Conservation (phyloP, 2,329 filamentous ascomycete species). For the Fusarium siculi region DNA sequence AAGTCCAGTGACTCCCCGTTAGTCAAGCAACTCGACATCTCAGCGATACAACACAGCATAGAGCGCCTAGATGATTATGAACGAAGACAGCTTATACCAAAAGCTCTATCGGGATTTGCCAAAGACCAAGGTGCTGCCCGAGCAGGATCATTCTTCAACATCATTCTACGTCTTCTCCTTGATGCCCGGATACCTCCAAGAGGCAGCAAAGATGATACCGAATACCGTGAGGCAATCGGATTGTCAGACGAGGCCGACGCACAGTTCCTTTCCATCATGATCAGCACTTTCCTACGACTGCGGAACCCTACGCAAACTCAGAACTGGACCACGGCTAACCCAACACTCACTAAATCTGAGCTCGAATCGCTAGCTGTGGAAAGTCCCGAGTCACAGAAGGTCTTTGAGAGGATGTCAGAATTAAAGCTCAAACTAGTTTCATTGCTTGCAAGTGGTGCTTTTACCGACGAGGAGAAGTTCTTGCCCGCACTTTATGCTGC, state of each 20-base stretch:
- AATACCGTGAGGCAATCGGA: conserved; percentile 72
- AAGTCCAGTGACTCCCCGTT: conserved; percentile 78
- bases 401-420: conserved; percentile 53
- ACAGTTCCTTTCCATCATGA: conserved; percentile 76
- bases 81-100: conserved; percentile 77
- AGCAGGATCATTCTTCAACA: conserved; percentile 77
- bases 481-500: conserved; percentile 85
- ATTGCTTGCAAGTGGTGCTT: conserved; percentile 86
- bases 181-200: conserved; percentile 77
- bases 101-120: conserved; percentile 48
- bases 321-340: conserved; percentile 48
- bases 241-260: conserved; percentile 76
- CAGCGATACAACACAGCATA: conserved; percentile 87
- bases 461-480: conserved; percentile 84
- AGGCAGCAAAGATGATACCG: conserved; percentile 80
- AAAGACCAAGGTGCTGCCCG: conserved; percentile 47
- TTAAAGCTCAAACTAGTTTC: conserved; percentile 69
- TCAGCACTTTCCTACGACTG: conserved; percentile 76
- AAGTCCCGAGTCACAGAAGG: conserved; percentile 71
- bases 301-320: conserved; percentile 45
- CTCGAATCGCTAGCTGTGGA: conserved; percentile 47
- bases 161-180: conserved; percentile 80
- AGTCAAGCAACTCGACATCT: conserved; percentile 87
- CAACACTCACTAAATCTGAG: conserved; percentile 47
- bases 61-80: conserved; percentile 64